Conservation (phyloP, 805 yeast species). For the Suhomyces prunicola region DNA sequence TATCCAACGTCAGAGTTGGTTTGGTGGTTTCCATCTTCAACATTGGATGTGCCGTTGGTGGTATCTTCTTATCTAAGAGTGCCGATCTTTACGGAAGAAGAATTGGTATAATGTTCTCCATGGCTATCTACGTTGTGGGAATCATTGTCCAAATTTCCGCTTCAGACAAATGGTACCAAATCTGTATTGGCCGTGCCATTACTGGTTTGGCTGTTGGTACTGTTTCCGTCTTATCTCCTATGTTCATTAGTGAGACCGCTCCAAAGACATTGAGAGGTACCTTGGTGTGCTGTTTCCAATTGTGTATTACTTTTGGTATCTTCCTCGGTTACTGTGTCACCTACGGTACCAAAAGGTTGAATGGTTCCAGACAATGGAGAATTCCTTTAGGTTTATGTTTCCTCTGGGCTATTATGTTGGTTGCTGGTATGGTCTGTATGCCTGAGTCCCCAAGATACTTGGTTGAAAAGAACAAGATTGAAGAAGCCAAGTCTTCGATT, state of each 20-base stretch:
- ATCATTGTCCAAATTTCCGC: constrained; percentile 24
- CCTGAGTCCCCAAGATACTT: constrained; percentile 29
- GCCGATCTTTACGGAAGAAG: constrained; percentile 27
- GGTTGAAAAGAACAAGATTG: constrained; percentile 21
- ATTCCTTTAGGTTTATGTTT: constrained; percentile 28
- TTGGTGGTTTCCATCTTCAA: constrained; percentile 27
- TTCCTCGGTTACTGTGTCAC: constrained; percentile 27
- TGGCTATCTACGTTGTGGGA: constrained; percentile 27
- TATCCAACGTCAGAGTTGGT: constrained; percentile 24
- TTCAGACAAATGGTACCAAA: constrained; percentile 22
- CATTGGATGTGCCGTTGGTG: constrained; percentile 30
- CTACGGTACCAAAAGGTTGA: constrained; percentile 22
- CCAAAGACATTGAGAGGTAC: constrained; percentile 30
- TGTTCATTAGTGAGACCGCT: constrained; percentile 26
- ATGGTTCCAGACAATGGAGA: constrained; percentile 26
- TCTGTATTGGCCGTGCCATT: constrained; percentile 24
- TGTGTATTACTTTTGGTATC: constrained; percentile 26
- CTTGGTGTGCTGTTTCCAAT: constrained; percentile 27
- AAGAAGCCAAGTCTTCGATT: constrained; percentile 25
- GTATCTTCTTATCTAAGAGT: constrained; percentile 20
- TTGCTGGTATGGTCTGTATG: constrained; percentile 24
- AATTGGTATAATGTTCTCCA: constrained; percentile 24
- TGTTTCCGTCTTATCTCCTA: constrained; percentile 23
- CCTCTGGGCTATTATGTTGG: constrained; percentile 25
- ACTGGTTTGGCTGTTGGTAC: constrained; percentile 29